Evolutionary conservation across 371 early-diverging fungal genomes (phyloP).

Genomic region (Mucor piriformis): DNA sequence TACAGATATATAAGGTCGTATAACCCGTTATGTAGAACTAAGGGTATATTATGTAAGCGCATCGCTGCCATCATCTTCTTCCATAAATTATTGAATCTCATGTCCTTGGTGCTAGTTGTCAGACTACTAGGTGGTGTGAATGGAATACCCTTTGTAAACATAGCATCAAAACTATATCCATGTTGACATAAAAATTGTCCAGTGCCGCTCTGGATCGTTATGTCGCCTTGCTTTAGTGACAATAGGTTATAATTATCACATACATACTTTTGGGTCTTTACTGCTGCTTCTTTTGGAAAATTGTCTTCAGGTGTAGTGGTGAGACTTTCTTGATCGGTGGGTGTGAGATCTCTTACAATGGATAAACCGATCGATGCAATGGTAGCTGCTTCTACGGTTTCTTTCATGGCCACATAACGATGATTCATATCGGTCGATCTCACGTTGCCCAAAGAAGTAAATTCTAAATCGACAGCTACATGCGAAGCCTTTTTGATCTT

Average conservation of each 20-base stretch:
- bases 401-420: conserved; percentile 71
- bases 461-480: conserved; percentile 88
- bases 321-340: not conserved
- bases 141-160: conserved; percentile 75
- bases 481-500: conserved; percentile 54
- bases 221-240: conserved; percentile 30
- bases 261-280: not conserved
- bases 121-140: conserved; percentile 30
- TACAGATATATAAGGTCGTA: conserved; percentile 90
- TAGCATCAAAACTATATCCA: conserved; percentile 83
- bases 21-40: conserved; percentile 91
- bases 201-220: conserved; percentile 67
- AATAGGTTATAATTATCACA: conserved; percentile 32
- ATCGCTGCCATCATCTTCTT: conserved; percentile 34
- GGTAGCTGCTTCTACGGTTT: conserved; percentile 70
- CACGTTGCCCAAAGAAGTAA: conserved; percentile 74
- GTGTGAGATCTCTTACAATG: too few species aligned
- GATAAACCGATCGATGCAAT: conserved; percentile 84
- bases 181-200: conserved; percentile 77
- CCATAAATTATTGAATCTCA: conserved; percentile 28
- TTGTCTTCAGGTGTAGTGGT: not conserved
- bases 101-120: not conserved
- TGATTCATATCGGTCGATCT: conserved; percentile 61
- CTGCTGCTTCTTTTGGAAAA: too few species aligned
- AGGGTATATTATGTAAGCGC: conserved; percentile 46